Conservation (phyloP, 352 stramenopile species). For the Thalassiosira hispida region DNA sequence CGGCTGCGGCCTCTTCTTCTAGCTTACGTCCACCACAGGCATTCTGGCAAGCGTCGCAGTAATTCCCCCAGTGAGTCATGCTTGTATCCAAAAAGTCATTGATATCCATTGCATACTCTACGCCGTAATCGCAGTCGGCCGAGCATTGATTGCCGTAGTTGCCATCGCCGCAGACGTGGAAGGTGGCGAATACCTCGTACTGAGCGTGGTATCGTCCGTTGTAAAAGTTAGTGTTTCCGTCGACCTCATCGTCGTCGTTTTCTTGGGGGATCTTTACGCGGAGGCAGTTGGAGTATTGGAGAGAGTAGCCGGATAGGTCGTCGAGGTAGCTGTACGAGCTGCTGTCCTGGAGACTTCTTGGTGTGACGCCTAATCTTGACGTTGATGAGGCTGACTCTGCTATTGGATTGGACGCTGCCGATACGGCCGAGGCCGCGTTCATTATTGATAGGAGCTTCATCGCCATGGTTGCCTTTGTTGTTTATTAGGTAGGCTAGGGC, state of each 20-base stretch:
- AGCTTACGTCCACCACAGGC: constrained; percentile 23
- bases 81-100: constrained; percentile 41
- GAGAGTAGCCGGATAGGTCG: constrained; percentile 51
- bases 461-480: neutral
- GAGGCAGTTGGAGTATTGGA: constrained; percentile 50
- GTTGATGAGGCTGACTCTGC: neutral
- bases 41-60: constrained; percentile 40
- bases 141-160: constrained; percentile 13
- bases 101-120: constrained; percentile 54
- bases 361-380: neutral
- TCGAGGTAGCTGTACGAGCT: constrained; percentile 33
- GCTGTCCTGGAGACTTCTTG: constrained; percentile 20
- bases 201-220: constrained; percentile 59
- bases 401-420: neutral
- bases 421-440: neutral
- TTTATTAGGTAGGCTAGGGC: neutral
- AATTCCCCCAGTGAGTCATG: constrained; percentile 39
- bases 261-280: constrained; percentile 56
- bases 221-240: constrained; percentile 65
- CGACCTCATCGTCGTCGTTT: constrained; percentile 55
- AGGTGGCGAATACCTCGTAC: constrained; percentile 51
- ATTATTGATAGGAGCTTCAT: constrained; percentile 12
- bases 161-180: constrained; percentile 55
- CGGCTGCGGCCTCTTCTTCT: constrained; percentile 6
- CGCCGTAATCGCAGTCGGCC: constrained; percentile 39